phyloP scores from a whole-genome alignment of 1,139 yeast species.

The Yamadazyma blattariae region DNA sequence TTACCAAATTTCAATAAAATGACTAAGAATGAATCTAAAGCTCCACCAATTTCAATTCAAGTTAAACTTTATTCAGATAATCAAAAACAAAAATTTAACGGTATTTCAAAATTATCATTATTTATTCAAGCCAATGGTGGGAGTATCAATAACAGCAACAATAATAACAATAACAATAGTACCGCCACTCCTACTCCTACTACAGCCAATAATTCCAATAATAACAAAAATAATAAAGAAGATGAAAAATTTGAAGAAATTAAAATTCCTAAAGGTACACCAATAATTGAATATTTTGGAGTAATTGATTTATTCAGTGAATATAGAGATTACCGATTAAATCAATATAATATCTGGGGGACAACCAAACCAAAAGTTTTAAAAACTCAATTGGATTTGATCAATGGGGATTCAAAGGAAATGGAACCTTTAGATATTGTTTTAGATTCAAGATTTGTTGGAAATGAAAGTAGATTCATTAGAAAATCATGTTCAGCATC shows the following conservation, averaged over 20 bases:
- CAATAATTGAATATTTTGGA: slow-evolving; percentile 68
- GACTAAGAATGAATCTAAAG: slow-evolving; percentile 17
- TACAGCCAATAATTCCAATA: too few relatives aligned
- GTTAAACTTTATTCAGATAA: slow-evolving; percentile 53
- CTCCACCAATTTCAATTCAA: slow-evolving; percentile 21
- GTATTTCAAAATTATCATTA: slow-evolving; percentile 69
- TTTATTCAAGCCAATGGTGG: slow-evolving; percentile 30
- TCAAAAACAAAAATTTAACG: slow-evolving; percentile 64
- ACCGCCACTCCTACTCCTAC: too few relatives aligned
- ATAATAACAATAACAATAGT: too few relatives aligned
- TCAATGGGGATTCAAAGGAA: neutral
- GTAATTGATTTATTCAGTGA: slow-evolving; percentile 63
- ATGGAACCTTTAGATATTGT: slow-evolving; percentile 45
- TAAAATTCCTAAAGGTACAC: slow-evolving; percentile 46
- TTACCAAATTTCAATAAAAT: slow-evolving; percentile 35
- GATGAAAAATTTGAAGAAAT: slow-evolving; percentile 7
- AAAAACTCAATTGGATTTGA: slow-evolving; percentile 37
- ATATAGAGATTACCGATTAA: slow-evolving; percentile 62
- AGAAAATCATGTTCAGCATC: slow-evolving; percentile 63
- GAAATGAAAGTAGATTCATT: slow-evolving; percentile 73
- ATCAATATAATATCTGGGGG: slow-evolving; percentile 81
- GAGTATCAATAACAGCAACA: too few relatives aligned
- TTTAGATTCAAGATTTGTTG: slow-evolving; percentile 76
- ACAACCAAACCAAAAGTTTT: slow-evolving; percentile 79
- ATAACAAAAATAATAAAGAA: too few relatives aligned